Evolutionary conservation across 2,329 filamentous ascomycete genomes (phyloP).

Genomic region (Penicillium sclerotigenum): DNA sequence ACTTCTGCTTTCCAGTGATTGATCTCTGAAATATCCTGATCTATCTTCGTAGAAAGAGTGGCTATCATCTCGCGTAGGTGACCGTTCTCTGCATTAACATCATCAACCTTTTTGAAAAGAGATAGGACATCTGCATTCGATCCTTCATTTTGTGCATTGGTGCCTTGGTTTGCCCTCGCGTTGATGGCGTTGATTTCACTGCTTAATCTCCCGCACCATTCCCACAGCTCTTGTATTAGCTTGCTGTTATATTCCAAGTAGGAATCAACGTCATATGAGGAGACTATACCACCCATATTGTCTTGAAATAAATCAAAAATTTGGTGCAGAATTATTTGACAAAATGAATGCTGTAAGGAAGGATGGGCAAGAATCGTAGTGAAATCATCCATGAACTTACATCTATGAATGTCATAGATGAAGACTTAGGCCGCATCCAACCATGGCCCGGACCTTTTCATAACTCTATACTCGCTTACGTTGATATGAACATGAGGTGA

Average conservation of each 20-base stretch:
- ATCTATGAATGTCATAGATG: background rate
- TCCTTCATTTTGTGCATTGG: background rate
- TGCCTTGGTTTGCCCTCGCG: too few relatives aligned
- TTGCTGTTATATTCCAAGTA: rapidly evolving
- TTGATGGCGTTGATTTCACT: background rate
- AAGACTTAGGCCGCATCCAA: background rate
- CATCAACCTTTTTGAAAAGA: background rate
- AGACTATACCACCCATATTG: background rate
- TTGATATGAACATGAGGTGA: background rate
- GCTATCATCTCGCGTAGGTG: background rate
- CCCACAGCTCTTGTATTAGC: rapidly evolving
- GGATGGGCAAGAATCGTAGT: background rate
- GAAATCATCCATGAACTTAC: background rate
- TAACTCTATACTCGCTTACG: background rate
- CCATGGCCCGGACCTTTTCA: background rate
- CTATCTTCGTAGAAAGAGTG: background rate
- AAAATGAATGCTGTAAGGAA: background rate
- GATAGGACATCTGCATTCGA: too few relatives aligned
- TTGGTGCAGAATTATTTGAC: background rate
- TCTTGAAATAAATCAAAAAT: background rate
- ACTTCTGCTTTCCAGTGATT: background rate
- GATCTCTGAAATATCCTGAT: background rate
- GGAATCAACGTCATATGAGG: background rate
- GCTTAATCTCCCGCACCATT: background rate
- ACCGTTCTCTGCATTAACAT: background rate